A percentile compares a stretch with the other conserved stretches of the same genome.
These are phyloP conservation scores for Teratosphaeria viscida DNA, from an alignment of 2,329 filamentous ascomycete genomes.

Conservation along the genomic window DNA sequence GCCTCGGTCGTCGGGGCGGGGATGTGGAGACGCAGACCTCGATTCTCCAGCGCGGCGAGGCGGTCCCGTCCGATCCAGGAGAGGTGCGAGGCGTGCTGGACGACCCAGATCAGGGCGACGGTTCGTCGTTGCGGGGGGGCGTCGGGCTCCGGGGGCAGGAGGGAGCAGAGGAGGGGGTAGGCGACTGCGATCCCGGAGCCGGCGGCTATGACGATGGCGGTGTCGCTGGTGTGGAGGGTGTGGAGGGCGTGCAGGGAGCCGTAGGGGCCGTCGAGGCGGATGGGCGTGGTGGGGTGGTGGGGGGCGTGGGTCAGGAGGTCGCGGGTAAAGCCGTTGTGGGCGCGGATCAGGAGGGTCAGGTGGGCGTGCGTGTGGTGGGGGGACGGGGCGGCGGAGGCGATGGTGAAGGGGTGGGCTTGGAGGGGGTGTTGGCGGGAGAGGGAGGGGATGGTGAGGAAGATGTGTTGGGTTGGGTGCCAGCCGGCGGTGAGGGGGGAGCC, in stretches of 20 bases:
- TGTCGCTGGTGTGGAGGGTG: slow-evolving; percentile 40
- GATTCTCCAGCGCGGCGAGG: slow-evolving; percentile 38
- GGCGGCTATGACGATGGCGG: slow-evolving; percentile 49
- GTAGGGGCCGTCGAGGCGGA: slow-evolving; percentile 56
- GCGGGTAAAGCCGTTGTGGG: slow-evolving; percentile 49
- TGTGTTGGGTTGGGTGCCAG: slow-evolving; percentile 53
- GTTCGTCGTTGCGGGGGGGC: background rate
- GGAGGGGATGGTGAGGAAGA: slow-evolving; percentile 51
- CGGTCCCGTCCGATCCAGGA: slow-evolving; percentile 44
- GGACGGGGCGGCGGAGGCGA: slow-evolving; percentile 48
- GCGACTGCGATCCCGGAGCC: slow-evolving; percentile 56
- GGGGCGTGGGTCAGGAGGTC: slow-evolving; percentile 44
- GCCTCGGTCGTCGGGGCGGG: slow-evolving; percentile 45
- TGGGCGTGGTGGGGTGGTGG: slow-evolving; percentile 31
- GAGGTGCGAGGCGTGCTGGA: slow-evolving; percentile 43
- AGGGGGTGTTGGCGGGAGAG: slow-evolving; percentile 42
- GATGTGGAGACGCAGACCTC: slow-evolving; percentile 44
- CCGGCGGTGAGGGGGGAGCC: slow-evolving; percentile 25
- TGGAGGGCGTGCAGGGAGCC: slow-evolving; percentile 47
- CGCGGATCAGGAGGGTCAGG: slow-evolving; percentile 50
- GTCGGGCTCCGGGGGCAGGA: slow-evolving; percentile 7
- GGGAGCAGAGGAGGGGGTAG: slow-evolving; percentile 49
- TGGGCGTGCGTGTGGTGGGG: slow-evolving; percentile 35
- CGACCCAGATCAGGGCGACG: slow-evolving; percentile 46
- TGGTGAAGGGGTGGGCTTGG: slow-evolving; percentile 58